Percentiles rank a stretch among this genome's conserved stretches.
phyloP scores from a whole-genome alignment of 1,284 basidiomycete species.

The Ceratobasidium papillatum region DNA sequence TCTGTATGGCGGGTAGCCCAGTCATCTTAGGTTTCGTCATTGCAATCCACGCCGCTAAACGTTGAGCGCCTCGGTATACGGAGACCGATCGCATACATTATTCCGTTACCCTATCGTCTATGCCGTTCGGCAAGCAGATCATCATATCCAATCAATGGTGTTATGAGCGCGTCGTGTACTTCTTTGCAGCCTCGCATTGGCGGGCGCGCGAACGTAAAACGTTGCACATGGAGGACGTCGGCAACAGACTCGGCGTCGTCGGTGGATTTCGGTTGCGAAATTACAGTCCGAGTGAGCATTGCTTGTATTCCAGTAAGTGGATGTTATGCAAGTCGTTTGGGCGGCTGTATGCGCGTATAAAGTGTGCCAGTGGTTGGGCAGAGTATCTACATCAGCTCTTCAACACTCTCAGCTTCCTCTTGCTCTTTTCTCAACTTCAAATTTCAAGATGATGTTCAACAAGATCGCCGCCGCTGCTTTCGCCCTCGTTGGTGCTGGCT shows the following conservation, averaged over 20 bases:
- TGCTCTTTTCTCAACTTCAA: not conserved
- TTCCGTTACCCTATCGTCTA: not conserved
- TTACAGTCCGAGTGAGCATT: not conserved
- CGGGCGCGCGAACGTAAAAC: not conserved
- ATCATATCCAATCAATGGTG: not conserved
- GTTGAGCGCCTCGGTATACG: not conserved
- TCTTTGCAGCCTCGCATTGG: conserved; percentile 1
- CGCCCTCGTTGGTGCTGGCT: conserved; percentile 16
- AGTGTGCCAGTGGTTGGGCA: not conserved
- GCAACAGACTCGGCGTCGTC: conserved; percentile 13
- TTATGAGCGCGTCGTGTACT: not conserved
- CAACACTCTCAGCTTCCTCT: not conserved
- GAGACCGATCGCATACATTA: not conserved
- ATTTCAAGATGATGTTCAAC: conserved; percentile 6
- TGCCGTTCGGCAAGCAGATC: not conserved
- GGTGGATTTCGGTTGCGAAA: not conserved
- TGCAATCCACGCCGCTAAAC: not conserved
- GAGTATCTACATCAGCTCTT: conserved; percentile 7
- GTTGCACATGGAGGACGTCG: conserved; percentile 1
- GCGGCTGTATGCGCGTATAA: conserved; percentile 19
- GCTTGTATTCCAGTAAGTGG: not conserved
- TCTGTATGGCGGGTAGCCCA: not conserved
- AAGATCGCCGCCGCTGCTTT: conserved; percentile 15
- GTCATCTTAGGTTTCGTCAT: not conserved
- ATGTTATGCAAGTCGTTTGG: not conserved